These are phyloP conservation scores for Stagonosporopsis rhizophila DNA, from an alignment of 2,329 filamentous ascomycete genomes.

Conservation along the genomic window DNA sequence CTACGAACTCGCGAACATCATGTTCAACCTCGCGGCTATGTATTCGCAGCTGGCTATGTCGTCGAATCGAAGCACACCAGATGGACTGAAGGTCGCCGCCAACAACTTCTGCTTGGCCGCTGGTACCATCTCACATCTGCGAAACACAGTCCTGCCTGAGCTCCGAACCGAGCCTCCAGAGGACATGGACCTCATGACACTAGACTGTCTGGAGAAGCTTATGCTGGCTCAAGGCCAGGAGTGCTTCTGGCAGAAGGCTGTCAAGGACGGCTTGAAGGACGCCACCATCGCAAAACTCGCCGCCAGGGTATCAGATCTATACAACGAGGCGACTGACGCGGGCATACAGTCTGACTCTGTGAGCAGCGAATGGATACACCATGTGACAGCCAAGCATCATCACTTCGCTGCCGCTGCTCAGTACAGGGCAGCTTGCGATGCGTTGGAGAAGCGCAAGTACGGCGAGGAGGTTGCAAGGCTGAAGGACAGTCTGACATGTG, in stretches of 20 bases:
- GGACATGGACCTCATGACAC: slow-evolving; percentile 90
- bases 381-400: slow-evolving; percentile 95
- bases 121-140: slow-evolving; percentile 81
- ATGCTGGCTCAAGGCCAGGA: slow-evolving; percentile 94
- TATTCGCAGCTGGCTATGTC: slow-evolving; percentile 91
- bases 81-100: slow-evolving; percentile 85
- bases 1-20: slow-evolving; percentile 88
- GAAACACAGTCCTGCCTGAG: slow-evolving; percentile 78
- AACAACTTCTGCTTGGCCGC: slow-evolving; percentile 90
- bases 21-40: slow-evolving; percentile 91
- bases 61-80: slow-evolving; percentile 76
- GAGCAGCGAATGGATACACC: slow-evolving; percentile 95
- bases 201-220: slow-evolving; percentile 82
- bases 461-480: slow-evolving; percentile 93
- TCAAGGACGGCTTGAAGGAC: slow-evolving; percentile 92
- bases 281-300: slow-evolving; percentile 90
- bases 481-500: slow-evolving; percentile 80
- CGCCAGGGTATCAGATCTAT: slow-evolving; percentile 88
- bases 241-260: slow-evolving; percentile 97
- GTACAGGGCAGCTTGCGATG: slow-evolving; percentile 88
- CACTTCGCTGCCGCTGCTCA: slow-evolving; percentile 97
- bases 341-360: slow-evolving; percentile 89
- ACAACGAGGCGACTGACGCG: slow-evolving; percentile 81
- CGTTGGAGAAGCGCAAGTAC: slow-evolving; percentile 90
- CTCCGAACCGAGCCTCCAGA: slow-evolving; percentile 85